Percentiles rank a stretch among this genome's conserved stretches.
Evolutionary conservation across 768 basidiomycete genomes (phyloP).

Genomic region (Epithele typhae): DNA sequence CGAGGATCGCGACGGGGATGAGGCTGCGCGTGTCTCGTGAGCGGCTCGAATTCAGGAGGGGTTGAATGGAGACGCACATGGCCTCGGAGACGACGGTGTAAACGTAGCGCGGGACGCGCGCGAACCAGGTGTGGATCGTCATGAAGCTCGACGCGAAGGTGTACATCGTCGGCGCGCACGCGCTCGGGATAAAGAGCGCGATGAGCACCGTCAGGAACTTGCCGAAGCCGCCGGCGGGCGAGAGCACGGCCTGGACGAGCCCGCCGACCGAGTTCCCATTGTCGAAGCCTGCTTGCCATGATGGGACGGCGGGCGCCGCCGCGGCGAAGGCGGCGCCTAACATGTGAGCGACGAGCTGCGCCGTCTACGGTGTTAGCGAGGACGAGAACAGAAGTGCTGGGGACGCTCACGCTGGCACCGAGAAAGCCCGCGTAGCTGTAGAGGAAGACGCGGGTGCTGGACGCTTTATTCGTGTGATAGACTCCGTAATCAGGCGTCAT

Average conservation of each 20-base stretch:
- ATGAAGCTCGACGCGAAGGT: conserved; percentile 45
- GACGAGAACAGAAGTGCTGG: not conserved
- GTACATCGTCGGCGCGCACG: conserved; percentile 58
- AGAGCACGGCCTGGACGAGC: conserved; percentile 35
- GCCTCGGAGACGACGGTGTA: conserved; percentile 41
- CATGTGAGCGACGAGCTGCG: conserved; percentile 35
- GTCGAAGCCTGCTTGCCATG: conserved; percentile 38
- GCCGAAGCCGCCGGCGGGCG: conserved; percentile 39
- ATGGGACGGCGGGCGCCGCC: conserved; percentile 32
- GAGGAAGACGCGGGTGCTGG: conserved; percentile 35
- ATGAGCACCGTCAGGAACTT: conserved; percentile 46
- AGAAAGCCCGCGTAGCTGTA: conserved; percentile 46
- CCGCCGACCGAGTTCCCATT: conserved; percentile 39
- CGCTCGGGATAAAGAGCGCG: conserved; percentile 50
- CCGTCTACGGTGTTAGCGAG: not conserved
- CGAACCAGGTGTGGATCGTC: conserved; percentile 31
- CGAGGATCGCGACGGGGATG: conserved; percentile 44
- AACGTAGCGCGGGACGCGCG: conserved; percentile 41
- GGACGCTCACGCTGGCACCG: conserved; percentile 33
- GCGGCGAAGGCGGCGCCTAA: conserved; percentile 45
- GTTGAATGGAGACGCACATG: conserved; percentile 32
- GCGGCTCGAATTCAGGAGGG: not conserved
- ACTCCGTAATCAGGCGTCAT: conserved; percentile 47
- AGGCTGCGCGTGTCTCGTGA: conserved; percentile 13
- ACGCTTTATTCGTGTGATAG: conserved; percentile 34